phyloP scores from a whole-genome alignment of 139 green algal species.

The Nannochloris sp. region DNA sequence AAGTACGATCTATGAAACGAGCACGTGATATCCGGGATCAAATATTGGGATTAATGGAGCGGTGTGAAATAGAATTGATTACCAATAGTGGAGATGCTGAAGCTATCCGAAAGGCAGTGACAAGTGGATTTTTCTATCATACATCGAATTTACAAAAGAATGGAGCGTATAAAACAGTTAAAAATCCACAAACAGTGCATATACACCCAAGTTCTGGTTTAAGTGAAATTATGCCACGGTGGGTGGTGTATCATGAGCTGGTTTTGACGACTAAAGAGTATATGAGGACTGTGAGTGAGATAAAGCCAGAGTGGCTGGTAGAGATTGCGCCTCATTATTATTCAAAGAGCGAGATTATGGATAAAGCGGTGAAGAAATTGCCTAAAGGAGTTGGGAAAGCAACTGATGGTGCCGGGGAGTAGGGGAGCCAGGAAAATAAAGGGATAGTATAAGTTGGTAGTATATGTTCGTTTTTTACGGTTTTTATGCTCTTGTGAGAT shows the following conservation, averaged over 20 bases:
- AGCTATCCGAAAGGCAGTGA: slow-evolving; percentile 46
- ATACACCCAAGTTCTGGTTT: slow-evolving; percentile 87
- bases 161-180: slow-evolving; percentile 91
- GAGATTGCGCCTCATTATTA: slow-evolving; percentile 98
- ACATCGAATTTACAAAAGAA: slow-evolving; percentile 74
- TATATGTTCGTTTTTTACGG: too few relatives aligned
- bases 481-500: too few relatives aligned
- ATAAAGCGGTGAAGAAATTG: slow-evolving; percentile 70
- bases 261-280: slow-evolving; percentile 98
- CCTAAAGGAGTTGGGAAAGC: slow-evolving; percentile 66
- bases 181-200: slow-evolving; percentile 92
- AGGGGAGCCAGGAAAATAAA: neutral
- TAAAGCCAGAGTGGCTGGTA: slow-evolving; percentile 92
- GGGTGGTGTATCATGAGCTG: slow-evolving; percentile 93
- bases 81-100: slow-evolving; percentile 67
- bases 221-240: slow-evolving; percentile 59
- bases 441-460: too few relatives aligned
- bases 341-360: slow-evolving; percentile 59
- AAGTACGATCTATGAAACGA: slow-evolving; percentile 90
- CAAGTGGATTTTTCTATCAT: slow-evolving; percentile 96
- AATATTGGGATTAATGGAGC: slow-evolving; percentile 90
- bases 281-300: slow-evolving; percentile 89
- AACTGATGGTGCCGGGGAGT: neutral
- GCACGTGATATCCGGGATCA: slow-evolving; percentile 95
- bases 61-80: slow-evolving; percentile 88